phyloP scores from a whole-genome alignment of 768 basidiomycete genomes.

The Phaffia tasmanica region DNA sequence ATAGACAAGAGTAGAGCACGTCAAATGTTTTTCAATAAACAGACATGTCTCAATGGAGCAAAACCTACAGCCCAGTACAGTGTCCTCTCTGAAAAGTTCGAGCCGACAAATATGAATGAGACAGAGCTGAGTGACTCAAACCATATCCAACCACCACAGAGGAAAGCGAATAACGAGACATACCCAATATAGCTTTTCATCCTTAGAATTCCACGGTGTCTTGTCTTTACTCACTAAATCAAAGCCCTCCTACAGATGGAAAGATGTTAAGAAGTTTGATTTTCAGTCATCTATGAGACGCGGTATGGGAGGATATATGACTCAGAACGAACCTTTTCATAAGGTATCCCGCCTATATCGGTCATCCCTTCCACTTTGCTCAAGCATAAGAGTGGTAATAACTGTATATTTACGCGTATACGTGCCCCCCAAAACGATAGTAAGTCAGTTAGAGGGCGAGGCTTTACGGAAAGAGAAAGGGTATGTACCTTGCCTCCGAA shows the following conservation, averaged over 20 bases:
- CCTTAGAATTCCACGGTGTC: constrained; percentile 4
- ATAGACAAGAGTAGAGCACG: background rate
- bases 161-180: background rate
- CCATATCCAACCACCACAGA: too few species aligned
- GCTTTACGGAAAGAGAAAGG: too few species aligned
- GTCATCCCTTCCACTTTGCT: constrained; percentile 19
- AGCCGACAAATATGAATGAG: background rate
- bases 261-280: background rate
- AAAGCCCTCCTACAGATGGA: constrained; percentile 5
- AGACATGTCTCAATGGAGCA: too few species aligned
- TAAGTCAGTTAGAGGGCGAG: too few species aligned
- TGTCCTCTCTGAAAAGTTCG: constrained; percentile 9
- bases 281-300: too few species aligned
- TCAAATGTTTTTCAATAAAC: too few species aligned
- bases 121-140: background rate
- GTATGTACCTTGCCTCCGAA: constrained; percentile 1
- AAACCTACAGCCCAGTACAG: constrained; percentile 14
- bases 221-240: constrained; percentile 1
- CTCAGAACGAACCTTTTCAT: constrained; percentile 3
- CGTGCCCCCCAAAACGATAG: too few species aligned
- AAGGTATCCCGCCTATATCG: constrained; percentile 19
- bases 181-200: constrained; percentile 23
- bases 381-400: constrained; percentile 17
- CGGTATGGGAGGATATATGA: too few species aligned
- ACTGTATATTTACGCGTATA: background rate